Evolutionary conservation across 1,139 yeast species (phyloP).

Genomic region (Eremothecium sinecaudum): DNA sequence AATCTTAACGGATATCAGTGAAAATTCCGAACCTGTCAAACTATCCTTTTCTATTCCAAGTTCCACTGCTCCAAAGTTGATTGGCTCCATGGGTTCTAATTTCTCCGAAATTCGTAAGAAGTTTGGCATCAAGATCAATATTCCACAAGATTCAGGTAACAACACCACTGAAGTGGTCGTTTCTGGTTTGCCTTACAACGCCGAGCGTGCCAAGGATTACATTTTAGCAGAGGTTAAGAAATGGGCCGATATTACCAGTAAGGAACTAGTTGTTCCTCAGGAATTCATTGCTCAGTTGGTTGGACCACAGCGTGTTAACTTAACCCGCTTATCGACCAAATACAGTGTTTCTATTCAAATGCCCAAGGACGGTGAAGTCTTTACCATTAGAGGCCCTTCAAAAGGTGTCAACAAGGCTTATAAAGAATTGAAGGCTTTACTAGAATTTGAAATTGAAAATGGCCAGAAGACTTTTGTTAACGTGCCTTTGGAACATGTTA

Average conservation of each 20-base stretch:
- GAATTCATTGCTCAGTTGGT: slow-evolving; percentile 75
- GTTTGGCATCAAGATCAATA: slow-evolving; percentile 70
- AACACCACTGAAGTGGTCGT: slow-evolving; percentile 51
- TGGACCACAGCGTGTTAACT: slow-evolving; percentile 77
- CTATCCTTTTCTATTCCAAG: slow-evolving; percentile 55
- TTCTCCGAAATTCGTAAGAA: slow-evolving; percentile 64
- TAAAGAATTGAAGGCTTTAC: slow-evolving; percentile 75
- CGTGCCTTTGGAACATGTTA: slow-evolving; percentile 64
- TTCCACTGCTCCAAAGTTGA: slow-evolving; percentile 61
- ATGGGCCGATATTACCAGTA: slow-evolving; percentile 74
- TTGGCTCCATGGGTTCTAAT: slow-evolving; percentile 82
- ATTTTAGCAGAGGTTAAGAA: slow-evolving; percentile 54
- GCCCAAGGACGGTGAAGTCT: slow-evolving; percentile 57
- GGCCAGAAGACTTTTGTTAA: slow-evolving; percentile 55
- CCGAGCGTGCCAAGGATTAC: slow-evolving; percentile 59
- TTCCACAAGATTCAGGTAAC: slow-evolving; percentile 35
- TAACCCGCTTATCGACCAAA: slow-evolving; percentile 79
- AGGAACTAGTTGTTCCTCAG: slow-evolving; percentile 58
- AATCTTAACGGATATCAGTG: slow-evolving; percentile 21
- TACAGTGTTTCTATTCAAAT: slow-evolving; percentile 76
- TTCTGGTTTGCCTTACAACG: slow-evolving; percentile 72
- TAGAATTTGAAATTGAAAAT: slow-evolving; percentile 81
- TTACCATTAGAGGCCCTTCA: slow-evolving; percentile 82
- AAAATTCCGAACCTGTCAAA: slow-evolving; percentile 18
- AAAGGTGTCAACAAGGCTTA: slow-evolving; percentile 78